These are phyloP conservation scores for Kazachstania taianensis DNA, from an alignment of 805 yeast species.

Conservation along the genomic window DNA sequence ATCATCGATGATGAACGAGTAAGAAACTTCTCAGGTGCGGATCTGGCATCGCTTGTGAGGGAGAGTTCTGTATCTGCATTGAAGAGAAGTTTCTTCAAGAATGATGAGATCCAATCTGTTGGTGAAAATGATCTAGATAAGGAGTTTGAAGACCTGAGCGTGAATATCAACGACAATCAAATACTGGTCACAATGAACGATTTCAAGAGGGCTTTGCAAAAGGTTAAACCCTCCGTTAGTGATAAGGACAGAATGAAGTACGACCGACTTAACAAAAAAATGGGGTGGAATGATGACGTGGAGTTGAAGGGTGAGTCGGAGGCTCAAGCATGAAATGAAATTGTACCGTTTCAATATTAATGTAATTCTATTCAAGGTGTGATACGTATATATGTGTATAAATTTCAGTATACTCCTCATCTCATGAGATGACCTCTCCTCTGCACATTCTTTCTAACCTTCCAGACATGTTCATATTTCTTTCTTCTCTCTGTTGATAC, in stretches of 20 bases:
- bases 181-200: constrained; percentile 55
- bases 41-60: constrained; percentile 79
- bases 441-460: constrained; percentile 44
- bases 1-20: constrained; percentile 73
- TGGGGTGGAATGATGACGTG: constrained; percentile 57
- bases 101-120: constrained; percentile 33
- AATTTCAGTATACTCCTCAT: constrained; percentile 1
- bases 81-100: constrained; percentile 57
- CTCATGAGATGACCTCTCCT: constrained; percentile 34
- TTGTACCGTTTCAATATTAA: neutral
- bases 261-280: constrained; percentile 57
- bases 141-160: constrained; percentile 33
- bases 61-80: constrained; percentile 90
- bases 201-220: constrained; percentile 58
- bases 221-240: constrained; percentile 83
- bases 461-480: constrained; percentile 48
- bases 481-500: constrained; percentile 31
- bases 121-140: constrained; percentile 40
- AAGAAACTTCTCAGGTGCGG: constrained; percentile 92
- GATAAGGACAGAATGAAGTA: constrained; percentile 74
- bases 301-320: constrained; percentile 21
- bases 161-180: constrained; percentile 21
- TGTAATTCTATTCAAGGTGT: neutral
- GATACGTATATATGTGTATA: constrained; percentile 1
- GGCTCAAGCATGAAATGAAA: neutral